phyloP scores from a whole-genome alignment of 164 flowering plant species.

The Vitis vinifera region DNA sequence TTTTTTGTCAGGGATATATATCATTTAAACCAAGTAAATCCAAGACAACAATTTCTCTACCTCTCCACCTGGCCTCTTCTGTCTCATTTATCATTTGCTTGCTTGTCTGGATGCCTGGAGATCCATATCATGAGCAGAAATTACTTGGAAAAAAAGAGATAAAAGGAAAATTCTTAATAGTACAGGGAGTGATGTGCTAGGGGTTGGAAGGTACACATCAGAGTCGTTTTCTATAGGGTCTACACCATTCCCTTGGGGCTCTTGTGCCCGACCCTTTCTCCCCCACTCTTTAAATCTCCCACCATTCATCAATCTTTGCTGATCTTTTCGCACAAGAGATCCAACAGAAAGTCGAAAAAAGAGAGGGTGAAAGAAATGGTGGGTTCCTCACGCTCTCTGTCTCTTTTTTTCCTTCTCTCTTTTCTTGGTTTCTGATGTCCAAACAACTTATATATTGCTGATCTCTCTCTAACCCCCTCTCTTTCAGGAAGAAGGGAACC shows the following conservation, averaged over 20 bases:
- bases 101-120: no score
- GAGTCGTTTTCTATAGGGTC: conserved; percentile 31
- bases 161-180: no score
- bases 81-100: no score
- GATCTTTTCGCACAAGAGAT: conserved; percentile 11
- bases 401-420: not conserved
- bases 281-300: conserved; percentile 30
- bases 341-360: conserved; percentile 4
- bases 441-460: no score
- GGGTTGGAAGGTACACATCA: conserved; percentile 1
- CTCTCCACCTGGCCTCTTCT: no score
- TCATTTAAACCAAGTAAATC: conserved; percentile 7
- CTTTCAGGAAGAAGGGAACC: conserved; percentile 40
- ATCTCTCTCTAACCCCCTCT: no score
- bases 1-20: not conserved
- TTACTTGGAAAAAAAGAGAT: no score
- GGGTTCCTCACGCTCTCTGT: conserved; percentile 21
- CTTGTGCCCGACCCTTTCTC: no score
- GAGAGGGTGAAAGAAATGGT: conserved; percentile 34
- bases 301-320: conserved; percentile 19
- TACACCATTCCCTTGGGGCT: conserved; percentile 15
- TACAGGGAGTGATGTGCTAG: no score
- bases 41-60: not conserved
- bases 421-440: not conserved
- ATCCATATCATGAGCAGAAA: no score